These are phyloP conservation scores for Spirogloea muscicola DNA, from an alignment of 139 green algal species.

Conservation along the genomic window DNA sequence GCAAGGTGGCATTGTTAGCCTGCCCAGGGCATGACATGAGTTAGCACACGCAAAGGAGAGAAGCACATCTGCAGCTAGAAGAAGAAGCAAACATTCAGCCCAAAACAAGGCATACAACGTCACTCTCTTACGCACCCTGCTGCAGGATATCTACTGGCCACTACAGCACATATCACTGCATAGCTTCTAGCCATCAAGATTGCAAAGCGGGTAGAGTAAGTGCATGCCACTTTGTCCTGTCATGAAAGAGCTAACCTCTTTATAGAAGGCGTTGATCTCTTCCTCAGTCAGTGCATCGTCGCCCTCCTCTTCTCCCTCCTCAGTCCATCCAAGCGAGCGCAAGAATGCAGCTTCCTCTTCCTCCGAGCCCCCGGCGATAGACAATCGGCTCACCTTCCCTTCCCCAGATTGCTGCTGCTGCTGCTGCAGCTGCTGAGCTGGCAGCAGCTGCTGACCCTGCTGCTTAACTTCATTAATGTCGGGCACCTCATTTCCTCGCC, in stretches of 20 bases:
- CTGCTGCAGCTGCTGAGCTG: no score
- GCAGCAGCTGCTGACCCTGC: no score
- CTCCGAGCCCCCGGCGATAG: no score
- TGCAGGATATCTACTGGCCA: neutral
- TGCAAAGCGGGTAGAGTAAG: no score
- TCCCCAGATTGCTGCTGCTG: no score
- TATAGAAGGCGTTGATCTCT: conserved; percentile 39
- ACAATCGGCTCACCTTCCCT: no score
- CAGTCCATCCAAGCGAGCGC: conserved; percentile 34
- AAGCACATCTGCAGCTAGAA: neutral
- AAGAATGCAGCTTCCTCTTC: conserved; percentile 39
- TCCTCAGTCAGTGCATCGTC: conserved; percentile 31
- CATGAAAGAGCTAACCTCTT: conserved; percentile 31
- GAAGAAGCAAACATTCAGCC: neutral
- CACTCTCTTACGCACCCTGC: no score
- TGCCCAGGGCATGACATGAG: neutral
- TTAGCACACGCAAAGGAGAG: neutral
- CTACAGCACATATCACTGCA: neutral
- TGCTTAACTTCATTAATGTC: no score
- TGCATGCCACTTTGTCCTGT: no score
- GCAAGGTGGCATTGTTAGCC: no score
- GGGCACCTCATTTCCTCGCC: no score
- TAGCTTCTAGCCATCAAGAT: neutral
- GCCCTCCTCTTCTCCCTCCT: conserved; percentile 21
- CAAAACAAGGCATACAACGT: neutral